phyloP scores from a whole-genome alignment of 2,329 filamentous ascomycete species.

The Monosporascus sp. region DNA sequence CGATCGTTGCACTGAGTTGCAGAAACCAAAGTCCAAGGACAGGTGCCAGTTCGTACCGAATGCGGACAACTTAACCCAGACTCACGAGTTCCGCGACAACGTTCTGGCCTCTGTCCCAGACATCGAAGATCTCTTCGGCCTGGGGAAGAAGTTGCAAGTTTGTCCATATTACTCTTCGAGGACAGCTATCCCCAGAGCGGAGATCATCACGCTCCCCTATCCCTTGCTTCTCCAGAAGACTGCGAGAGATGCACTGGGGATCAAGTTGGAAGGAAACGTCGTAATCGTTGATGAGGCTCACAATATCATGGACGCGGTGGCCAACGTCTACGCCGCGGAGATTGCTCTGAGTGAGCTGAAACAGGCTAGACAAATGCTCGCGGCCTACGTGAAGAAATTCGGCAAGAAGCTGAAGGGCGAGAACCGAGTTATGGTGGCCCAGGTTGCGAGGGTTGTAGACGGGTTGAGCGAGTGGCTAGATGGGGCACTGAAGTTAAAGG shows the following conservation, averaged over 20 bases:
- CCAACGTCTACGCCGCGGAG: slow-evolving; percentile 76
- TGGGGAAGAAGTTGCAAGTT: slow-evolving; percentile 74
- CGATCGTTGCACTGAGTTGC: slow-evolving; percentile 84
- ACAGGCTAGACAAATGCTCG: slow-evolving; percentile 68
- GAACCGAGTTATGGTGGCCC: slow-evolving; percentile 86
- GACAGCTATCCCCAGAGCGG: slow-evolving; percentile 71
- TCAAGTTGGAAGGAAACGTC: slow-evolving; percentile 80
- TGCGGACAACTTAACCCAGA: slow-evolving; percentile 66
- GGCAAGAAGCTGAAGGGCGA: slow-evolving; percentile 83
- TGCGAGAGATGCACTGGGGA: slow-evolving; percentile 78
- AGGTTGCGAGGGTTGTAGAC: slow-evolving; percentile 77
- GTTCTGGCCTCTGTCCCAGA: slow-evolving; percentile 80
- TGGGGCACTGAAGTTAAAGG: slow-evolving; percentile 42
- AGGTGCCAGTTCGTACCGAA: slow-evolving; percentile 73
- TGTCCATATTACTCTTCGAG: slow-evolving; percentile 98
- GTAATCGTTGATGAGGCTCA: slow-evolving; percentile 98
- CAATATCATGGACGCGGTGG: slow-evolving; percentile 93
- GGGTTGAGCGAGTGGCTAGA: slow-evolving; percentile 68
- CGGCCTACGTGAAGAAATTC: slow-evolving; percentile 79
- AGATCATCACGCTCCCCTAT: slow-evolving; percentile 91
- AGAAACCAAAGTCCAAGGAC: slow-evolving; percentile 63
- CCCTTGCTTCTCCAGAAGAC: slow-evolving; percentile 81
- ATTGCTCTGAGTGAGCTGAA: slow-evolving; percentile 69
- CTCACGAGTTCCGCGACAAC: slow-evolving; percentile 79
- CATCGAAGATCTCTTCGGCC: slow-evolving; percentile 79